phyloP scores from a whole-genome alignment of 169 alveolate species.

The Amoebophrya sp. region DNA sequence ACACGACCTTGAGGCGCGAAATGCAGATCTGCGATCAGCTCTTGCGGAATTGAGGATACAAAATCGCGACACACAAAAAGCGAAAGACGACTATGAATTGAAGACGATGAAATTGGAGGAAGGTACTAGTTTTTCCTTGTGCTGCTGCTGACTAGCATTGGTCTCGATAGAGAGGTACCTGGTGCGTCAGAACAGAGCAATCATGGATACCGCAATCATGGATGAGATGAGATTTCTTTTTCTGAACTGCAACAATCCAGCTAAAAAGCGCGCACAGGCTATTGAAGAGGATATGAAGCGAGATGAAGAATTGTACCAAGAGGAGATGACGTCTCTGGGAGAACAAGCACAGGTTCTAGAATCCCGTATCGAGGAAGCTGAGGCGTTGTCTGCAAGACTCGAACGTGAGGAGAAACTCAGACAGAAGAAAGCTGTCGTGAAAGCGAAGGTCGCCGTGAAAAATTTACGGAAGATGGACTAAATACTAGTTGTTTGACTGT shows the following conservation, averaged over 20 bases:
- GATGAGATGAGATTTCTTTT: no score
- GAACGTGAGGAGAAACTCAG: neutral
- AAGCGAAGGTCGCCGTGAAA: neutral
- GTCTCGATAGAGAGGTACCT: no score
- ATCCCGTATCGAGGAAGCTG: neutral
- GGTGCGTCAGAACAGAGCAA: no score
- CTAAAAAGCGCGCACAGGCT: neutral
- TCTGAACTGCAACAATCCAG: no score
- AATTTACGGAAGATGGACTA: neutral
- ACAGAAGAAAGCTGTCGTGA: neutral
- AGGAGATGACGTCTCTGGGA: neutral
- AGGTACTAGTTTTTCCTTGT: neutral
- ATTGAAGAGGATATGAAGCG: neutral
- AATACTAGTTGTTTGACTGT: no score
- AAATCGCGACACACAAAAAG: neutral
- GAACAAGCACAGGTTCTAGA: neutral
- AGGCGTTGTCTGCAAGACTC: neutral
- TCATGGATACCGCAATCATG: no score
- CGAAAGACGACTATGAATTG: neutral
- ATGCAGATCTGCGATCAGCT: neutral
- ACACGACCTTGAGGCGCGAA: neutral
- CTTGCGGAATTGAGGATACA: neutral
- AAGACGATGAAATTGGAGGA: neutral
- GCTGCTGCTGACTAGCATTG: no score
- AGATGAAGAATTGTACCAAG: neutral